phyloP scores from a whole-genome alignment of 2,329 filamentous ascomycete species.

The Ustilaginoidea virens region DNA sequence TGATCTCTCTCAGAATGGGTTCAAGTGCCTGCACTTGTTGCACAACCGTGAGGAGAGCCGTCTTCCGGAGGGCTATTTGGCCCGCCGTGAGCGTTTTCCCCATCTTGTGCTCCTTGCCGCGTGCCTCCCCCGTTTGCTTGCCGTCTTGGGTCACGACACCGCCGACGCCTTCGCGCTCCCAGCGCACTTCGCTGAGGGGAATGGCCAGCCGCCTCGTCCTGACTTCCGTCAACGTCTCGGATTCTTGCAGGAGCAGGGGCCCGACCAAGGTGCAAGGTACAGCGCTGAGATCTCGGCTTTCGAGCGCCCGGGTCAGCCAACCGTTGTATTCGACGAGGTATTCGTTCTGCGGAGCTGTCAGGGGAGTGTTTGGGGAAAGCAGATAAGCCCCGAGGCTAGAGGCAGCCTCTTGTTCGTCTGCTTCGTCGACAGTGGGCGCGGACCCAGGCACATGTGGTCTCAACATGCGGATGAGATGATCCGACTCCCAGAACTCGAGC shows the following conservation, averaged over 20 bases:
- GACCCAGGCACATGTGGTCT: slow-evolving; percentile 55
- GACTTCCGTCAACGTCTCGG: slow-evolving; percentile 52
- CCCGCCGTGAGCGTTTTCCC: slow-evolving; percentile 42
- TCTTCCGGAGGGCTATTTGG: slow-evolving; percentile 60
- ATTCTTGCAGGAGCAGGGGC: slow-evolving; percentile 67
- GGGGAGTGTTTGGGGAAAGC: slow-evolving; percentile 68
- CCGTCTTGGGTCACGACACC: slow-evolving; percentile 45
- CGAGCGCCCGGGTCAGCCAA: slow-evolving; percentile 66
- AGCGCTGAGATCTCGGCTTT: slow-evolving; percentile 51
- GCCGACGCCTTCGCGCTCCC: slow-evolving; percentile 65
- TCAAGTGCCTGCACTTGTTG: slow-evolving; percentile 78
- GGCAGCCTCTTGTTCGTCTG: slow-evolving; percentile 47
- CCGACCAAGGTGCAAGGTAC: slow-evolving; percentile 68
- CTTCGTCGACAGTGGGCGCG: slow-evolving; percentile 17
- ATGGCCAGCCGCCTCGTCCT: slow-evolving; percentile 70
- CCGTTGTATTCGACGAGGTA: slow-evolving; percentile 71
- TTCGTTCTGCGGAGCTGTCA: slow-evolving; percentile 65
- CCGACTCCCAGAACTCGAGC: slow-evolving; percentile 80
- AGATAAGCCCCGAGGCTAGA: slow-evolving; percentile 64
- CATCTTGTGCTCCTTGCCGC: slow-evolving; percentile 25
- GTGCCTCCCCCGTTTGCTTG: slow-evolving; percentile 43
- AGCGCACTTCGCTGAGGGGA: slow-evolving; percentile 68
- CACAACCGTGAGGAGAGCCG: slow-evolving; percentile 67
- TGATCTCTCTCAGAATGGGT: slow-evolving; percentile 64
- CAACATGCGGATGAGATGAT: slow-evolving; percentile 70